Percentiles rank a stretch among this genome's conserved stretches.
These are phyloP conservation scores for Blastobotrys buckinghamii DNA, from an alignment of 1,139 yeast genomes.

Conservation along the genomic window DNA sequence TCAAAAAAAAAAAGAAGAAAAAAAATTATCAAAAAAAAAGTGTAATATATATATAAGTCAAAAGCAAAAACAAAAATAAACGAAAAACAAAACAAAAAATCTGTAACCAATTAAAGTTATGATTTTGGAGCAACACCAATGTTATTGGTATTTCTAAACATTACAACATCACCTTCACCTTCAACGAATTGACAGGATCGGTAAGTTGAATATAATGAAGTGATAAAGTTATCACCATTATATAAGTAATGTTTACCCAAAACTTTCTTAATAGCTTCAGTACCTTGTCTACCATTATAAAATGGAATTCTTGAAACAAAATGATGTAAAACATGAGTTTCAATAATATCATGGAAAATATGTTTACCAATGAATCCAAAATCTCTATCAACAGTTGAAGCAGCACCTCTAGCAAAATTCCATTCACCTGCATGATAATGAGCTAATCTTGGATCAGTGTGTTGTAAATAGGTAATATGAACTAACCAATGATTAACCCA, in stretches of 20 bases:
- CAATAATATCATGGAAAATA: constrained; percentile 83
- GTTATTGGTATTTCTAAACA: constrained; percentile 69
- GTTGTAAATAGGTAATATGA: constrained; percentile 78
- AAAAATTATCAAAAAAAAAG: constrained; percentile 2
- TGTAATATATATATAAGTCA: neutral
- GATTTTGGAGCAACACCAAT: constrained; percentile 37
- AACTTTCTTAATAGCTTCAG: constrained; percentile 70
- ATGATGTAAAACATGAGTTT: constrained; percentile 86
- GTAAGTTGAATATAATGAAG: constrained; percentile 61
- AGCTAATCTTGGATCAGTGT: constrained; percentile 74
- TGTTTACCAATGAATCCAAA: constrained; percentile 76
- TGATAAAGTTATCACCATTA: constrained; percentile 67
- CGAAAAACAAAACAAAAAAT: constrained; percentile 10
- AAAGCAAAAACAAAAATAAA: neutral
- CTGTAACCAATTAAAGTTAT: neutral
- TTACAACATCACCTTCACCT: constrained; percentile 68
- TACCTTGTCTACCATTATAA: constrained; percentile 77
- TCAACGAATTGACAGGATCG: constrained; percentile 81
- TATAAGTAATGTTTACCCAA: constrained; percentile 74
- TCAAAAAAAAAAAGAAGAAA: neutral
- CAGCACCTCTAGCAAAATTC: constrained; percentile 88
- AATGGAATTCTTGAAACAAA: constrained; percentile 80
- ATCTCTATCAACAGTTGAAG: constrained; percentile 79
- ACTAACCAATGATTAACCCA: constrained; percentile 90
- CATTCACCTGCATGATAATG: constrained; percentile 71